Conservation (phyloP, 441 rosid genomes). For the Gossypium schwendimanii region DNA sequence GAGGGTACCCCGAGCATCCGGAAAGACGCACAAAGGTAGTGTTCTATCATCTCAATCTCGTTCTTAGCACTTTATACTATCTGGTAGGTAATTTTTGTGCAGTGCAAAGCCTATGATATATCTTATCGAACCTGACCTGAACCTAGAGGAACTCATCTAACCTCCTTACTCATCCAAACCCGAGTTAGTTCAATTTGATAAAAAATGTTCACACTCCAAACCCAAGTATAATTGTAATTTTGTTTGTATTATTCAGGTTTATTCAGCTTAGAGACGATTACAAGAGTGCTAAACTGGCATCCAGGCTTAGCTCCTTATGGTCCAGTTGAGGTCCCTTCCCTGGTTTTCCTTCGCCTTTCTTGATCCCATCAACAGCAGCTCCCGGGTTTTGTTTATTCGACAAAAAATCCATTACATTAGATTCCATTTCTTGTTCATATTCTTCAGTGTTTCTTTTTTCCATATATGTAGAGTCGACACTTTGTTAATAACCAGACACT, state of each 20-base stretch:
- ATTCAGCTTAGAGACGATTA: conserved; percentile 94
- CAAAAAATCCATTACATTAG: background rate
- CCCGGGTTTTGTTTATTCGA: background rate
- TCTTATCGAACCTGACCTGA: background rate
- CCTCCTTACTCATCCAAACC: too few relatives aligned
- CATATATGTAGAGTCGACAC: background rate
- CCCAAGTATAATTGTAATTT: background rate
- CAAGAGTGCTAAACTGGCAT: conserved; percentile 83
- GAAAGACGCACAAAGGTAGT: conserved; percentile 87
- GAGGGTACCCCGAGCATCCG: conserved; percentile 94
- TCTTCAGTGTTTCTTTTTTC: background rate
- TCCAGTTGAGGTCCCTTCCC: conserved; percentile 38
- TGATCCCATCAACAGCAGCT: conserved; percentile 6
- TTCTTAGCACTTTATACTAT: background rate
- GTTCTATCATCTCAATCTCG: background rate
- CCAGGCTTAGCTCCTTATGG: conserved; percentile 78
- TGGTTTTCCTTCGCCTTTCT: conserved; percentile 1
- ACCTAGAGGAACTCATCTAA: background rate
- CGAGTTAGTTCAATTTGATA: too few relatives aligned
- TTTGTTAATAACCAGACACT: background rate
- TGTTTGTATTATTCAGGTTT: conserved; percentile 46
- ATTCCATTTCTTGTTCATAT: background rate
- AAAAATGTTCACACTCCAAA: too few relatives aligned
- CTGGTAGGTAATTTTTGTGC: background rate
- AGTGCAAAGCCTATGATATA: background rate